These are phyloP conservation scores for Mortierella sp. DNA, from an alignment of 371 early-diverging fungal species.

Conservation along the genomic window DNA sequence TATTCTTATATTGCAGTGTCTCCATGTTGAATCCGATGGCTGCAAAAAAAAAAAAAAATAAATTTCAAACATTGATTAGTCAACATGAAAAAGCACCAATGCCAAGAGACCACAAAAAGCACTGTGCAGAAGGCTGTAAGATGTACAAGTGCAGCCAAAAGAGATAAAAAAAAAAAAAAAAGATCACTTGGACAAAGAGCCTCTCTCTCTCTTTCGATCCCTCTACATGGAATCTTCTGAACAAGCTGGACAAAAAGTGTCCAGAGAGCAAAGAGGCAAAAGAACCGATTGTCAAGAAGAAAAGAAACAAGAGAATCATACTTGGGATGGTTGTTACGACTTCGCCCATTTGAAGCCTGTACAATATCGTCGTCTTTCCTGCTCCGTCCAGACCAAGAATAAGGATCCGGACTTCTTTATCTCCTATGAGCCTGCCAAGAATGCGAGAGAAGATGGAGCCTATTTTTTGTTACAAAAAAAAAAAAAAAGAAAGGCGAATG, in stretches of 20 bases:
- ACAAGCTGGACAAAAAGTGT: no score
- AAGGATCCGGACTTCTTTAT: slow-evolving; percentile 96
- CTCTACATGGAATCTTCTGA: neutral
- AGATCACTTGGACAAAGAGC: neutral
- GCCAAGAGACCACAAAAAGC: neutral
- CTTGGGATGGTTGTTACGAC: slow-evolving; percentile 97
- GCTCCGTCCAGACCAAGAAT: slow-evolving; percentile 98
- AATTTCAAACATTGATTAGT: slow-evolving; percentile 17
- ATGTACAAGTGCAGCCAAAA: neutral
- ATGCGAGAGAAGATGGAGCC: slow-evolving; percentile 67
- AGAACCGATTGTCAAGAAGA: neutral
- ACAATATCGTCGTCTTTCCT: slow-evolving; percentile 99
- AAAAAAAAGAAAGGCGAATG: neutral
- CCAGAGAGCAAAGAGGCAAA: neutral
- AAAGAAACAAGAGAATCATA: slow-evolving; percentile 25
- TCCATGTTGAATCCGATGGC: slow-evolving; percentile 92
- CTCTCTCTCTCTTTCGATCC: neutral
- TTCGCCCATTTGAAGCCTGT: slow-evolving; percentile 86
- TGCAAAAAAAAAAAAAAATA: slow-evolving; percentile 14
- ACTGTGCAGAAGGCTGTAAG: neutral
- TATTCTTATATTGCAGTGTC: slow-evolving; percentile 96
- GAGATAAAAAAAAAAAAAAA: slow-evolving; percentile 1
- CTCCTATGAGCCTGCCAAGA: slow-evolving; percentile 78
- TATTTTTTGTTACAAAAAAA: slow-evolving; percentile 14
- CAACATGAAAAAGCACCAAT: neutral